A percentile compares a stretch with the other conserved stretches of the same genome.
phyloP scores from a whole-genome alignment of 2,329 filamentous ascomycete species.

The Dactylellina sp. region DNA sequence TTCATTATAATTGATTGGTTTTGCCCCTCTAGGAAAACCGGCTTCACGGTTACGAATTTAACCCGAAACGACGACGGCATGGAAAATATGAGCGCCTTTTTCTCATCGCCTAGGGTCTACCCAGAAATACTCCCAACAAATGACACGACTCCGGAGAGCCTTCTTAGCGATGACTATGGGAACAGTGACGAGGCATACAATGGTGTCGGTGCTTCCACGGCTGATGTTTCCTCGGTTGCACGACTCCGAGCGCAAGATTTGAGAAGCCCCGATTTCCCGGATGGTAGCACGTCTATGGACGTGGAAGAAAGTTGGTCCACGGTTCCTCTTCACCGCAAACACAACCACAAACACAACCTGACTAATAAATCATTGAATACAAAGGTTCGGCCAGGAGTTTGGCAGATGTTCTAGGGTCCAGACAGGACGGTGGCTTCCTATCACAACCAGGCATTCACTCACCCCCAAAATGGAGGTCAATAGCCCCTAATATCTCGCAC shows the following conservation, averaged over 20 bases:
- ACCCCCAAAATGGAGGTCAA: constrained; percentile 39
- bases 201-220: not conserved
- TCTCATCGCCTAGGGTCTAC: constrained; percentile 76
- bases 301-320: constrained; percentile 70
- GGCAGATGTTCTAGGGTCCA: constrained; percentile 17
- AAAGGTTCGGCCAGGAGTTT: constrained; percentile 44
- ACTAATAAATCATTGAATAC: not conserved
- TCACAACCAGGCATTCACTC: constrained; percentile 20
- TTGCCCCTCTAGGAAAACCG: constrained; percentile 89
- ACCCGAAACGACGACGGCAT: constrained; percentile 91
- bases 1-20: too few species aligned
- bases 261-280: not conserved
- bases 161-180: constrained; percentile 8
- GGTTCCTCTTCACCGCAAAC: constrained; percentile 19
- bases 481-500: not conserved
- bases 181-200: constrained; percentile 8
- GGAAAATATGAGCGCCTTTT: constrained; percentile 86
- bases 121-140: constrained; percentile 62
- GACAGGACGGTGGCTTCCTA: not conserved
- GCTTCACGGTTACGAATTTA: constrained; percentile 79
- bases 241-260: constrained; percentile 45
- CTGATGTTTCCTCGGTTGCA: constrained; percentile 40
- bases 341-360: constrained; percentile 52
- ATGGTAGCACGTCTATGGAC: constrained; percentile 67
- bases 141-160: constrained; percentile 4